Conservation (phyloP, 1,139 yeast species). For the Suhomyces taliae region DNA sequence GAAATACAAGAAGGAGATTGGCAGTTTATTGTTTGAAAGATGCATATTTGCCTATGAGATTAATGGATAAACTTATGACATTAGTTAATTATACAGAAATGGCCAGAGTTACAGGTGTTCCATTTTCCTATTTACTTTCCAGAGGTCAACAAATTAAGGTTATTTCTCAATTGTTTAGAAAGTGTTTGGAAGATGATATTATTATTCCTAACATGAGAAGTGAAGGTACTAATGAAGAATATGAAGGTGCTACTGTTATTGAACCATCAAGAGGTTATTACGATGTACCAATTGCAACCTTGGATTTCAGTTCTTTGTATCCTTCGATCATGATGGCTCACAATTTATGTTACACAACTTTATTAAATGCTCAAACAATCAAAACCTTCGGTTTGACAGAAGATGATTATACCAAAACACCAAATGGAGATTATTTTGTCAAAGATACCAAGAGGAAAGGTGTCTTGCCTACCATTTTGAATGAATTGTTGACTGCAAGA, state of each 20-base stretch:
- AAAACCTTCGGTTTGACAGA: constrained; percentile 62
- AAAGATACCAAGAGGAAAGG: constrained; percentile 73
- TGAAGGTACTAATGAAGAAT: constrained; percentile 84
- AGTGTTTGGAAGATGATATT: constrained; percentile 80
- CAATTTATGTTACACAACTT: constrained; percentile 91
- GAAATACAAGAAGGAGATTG: constrained; percentile 88
- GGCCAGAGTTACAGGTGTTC: constrained; percentile 99
- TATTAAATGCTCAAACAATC: constrained; percentile 69
- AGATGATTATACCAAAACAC: constrained; percentile 82
- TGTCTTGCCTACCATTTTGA: constrained; percentile 84
- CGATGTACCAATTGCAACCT: constrained; percentile 94
- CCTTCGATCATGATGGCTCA: constrained; percentile 99
- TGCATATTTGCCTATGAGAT: constrained; percentile 85
- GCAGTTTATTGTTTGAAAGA: constrained; percentile 98
- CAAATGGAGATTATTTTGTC: constrained; percentile 93
- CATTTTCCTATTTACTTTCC: constrained; percentile 81
- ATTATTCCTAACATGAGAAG: constrained; percentile 88
- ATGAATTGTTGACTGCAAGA: constrained; percentile 87
- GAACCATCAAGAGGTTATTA: constrained; percentile 96
- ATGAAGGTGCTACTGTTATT: constrained; percentile 98
- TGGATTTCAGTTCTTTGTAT: constrained; percentile 95
- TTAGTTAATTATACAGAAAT: constrained; percentile 95
- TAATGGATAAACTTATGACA: constrained; percentile 92
- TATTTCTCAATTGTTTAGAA: constrained; percentile 89
- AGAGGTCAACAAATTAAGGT: constrained; percentile 99